These are phyloP conservation scores for Solanum stenotomum DNA, from an alignment of 257 asterid genomes.

Conservation along the genomic window DNA sequence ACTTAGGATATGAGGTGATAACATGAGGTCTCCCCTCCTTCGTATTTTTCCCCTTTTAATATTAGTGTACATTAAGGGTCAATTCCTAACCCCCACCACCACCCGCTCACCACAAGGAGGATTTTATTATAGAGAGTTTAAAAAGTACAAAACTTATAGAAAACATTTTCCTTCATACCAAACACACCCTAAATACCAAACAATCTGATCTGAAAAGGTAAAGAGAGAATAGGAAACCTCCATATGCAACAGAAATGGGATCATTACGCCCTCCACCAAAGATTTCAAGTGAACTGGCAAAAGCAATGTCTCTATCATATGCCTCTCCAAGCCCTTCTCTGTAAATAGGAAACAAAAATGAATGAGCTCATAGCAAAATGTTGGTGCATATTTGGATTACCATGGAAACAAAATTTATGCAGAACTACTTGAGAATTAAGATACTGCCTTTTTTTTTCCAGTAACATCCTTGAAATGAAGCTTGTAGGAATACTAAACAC, in stretches of 20 bases:
- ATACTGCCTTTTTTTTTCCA: background rate
- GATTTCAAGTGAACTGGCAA: constrained; percentile 76
- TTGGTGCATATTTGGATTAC: background rate
- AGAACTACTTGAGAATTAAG: background rate
- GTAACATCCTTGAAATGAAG: background rate
- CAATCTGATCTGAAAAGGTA: background rate
- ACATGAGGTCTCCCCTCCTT: background rate
- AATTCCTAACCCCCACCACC: background rate
- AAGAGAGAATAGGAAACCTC: constrained; percentile 45
- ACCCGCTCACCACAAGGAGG: background rate
- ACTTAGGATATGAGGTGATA: background rate
- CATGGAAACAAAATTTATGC: background rate
- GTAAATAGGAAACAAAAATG: constrained; percentile 19
- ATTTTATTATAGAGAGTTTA: background rate
- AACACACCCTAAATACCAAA: background rate
- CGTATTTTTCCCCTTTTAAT: background rate
- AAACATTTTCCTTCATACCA: background rate
- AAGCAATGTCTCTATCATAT: constrained; percentile 79
- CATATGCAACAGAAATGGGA: constrained; percentile 70
- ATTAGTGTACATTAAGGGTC: background rate
- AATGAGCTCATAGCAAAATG: background rate
- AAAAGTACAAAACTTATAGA: background rate
- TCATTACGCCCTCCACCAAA: constrained; percentile 88
- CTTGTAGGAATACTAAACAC: background rate
- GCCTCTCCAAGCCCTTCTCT: constrained; percentile 99